Base-by-base conservation (phyloP, 805 yeast genomes). In the Yamadazyma sp. region DNA sequence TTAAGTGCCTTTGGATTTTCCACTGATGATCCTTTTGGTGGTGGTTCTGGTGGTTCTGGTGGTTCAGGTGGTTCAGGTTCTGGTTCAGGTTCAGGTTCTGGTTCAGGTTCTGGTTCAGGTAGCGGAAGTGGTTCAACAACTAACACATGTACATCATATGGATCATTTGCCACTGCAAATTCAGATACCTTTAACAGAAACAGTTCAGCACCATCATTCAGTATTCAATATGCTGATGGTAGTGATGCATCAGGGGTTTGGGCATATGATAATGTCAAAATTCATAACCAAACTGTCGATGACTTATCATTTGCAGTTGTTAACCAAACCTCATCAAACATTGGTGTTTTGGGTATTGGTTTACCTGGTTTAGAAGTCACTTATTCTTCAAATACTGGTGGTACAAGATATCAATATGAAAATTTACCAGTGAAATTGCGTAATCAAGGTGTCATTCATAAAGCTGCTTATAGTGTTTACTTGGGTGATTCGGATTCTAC, bases 271-370 rank as follows among this genome's bases (percentile, higher is more conserved):
- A 60, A 64, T 25, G 67, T 88, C 4, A 41, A 47, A 2, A 48
- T 85, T 35, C 77, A 79, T 30, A 75, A 67, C 31, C 56, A 69
- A 10, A 56, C 66, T 3, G 62, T 85, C 9, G 42, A 63, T 0
- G 61, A 66, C 37, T 60, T 83, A 20, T 76, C 86, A 4, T 73
- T 88, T 55, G 96, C 94, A 1, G 77, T 87, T 16, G 94, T 85
- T 3, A 76, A 77, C 50, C 55, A 58, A 23, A 75, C 86, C 2
- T 76, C 78, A 42, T 78, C 89, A 3, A 56, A 76, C 7, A 60
- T 72, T 39, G 91, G 94, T 37, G 91, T 86, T 17, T 58, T 85
- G 27, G 88, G 89, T 18, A 76, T 85, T 43, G 91, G 93, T 8
- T 65, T 83, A 33, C 60, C 75, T 4, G 83, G 78, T 10, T 67